Evolutionary conservation across 495 filamentous ascomycete species (phyloP).

Genomic region (Aspergillus haitiensis): DNA sequence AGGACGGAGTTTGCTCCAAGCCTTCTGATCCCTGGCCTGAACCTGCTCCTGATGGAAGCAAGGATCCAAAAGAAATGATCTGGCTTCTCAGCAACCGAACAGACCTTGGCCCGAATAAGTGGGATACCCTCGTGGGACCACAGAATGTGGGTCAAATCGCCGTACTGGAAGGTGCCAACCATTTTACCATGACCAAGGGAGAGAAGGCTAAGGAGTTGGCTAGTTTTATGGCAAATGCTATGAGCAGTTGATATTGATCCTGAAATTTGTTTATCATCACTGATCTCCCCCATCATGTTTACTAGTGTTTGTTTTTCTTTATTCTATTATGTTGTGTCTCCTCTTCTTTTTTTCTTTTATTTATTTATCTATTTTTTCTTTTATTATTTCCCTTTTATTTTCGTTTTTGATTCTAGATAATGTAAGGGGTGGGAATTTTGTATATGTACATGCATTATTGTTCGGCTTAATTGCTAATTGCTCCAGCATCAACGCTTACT

Average conservation of each 20-base stretch:
- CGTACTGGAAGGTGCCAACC: constrained; percentile 42
- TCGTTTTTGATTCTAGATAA: constrained; percentile 17
- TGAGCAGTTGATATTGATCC: background rate
- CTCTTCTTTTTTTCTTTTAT: background rate
- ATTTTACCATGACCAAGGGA: constrained; percentile 45
- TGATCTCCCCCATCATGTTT: too few species aligned
- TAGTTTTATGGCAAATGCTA: constrained; percentile 31
- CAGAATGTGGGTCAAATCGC: constrained; percentile 65
- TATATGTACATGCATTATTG: too few species aligned
- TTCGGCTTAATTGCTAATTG: too few species aligned
- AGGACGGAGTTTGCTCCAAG: constrained; percentile 74
- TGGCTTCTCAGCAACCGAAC: constrained; percentile 79
- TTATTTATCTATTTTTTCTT: background rate
- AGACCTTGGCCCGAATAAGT: constrained; percentile 75
- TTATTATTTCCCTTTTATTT: background rate
- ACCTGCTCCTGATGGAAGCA: constrained; percentile 61
- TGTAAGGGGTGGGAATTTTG: background rate
- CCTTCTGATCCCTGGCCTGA: constrained; percentile 68
- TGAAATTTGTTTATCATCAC: background rate
- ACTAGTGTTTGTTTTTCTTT: background rate
- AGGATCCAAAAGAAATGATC: constrained; percentile 57
- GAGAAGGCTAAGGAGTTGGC: constrained; percentile 40
- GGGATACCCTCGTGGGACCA: constrained; percentile 70
- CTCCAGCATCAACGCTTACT: too few species aligned
- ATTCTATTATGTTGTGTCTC: background rate